These are phyloP conservation scores for Cyclanthera cordifolia DNA, from an alignment of 306 rosid species.

Conservation along the genomic window DNA sequence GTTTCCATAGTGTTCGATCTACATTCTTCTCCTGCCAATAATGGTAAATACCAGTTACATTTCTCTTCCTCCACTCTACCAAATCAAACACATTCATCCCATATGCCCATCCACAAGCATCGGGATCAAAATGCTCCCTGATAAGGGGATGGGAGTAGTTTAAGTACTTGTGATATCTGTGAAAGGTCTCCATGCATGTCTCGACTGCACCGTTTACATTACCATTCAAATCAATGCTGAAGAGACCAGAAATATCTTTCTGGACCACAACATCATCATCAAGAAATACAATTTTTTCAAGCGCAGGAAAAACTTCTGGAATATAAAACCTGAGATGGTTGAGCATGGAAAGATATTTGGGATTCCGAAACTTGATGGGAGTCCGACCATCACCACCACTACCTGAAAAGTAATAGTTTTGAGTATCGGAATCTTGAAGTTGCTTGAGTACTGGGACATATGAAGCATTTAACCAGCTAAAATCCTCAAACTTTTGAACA, in stretches of 20 bases:
- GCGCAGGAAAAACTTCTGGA: conserved; percentile 63
- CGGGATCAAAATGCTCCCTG: conserved; percentile 54
- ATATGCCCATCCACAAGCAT: conserved; percentile 76
- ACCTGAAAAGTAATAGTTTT: conserved; percentile 64
- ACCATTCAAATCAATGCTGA: conserved; percentile 49
- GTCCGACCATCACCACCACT: conserved; percentile 40
- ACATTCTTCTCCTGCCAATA: conserved; percentile 69
- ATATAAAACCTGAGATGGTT: conserved; percentile 62
- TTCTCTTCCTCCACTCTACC: conserved; percentile 63
- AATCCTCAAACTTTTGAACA: conserved; percentile 63
- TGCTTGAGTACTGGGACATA: conserved; percentile 78
- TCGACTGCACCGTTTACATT: conserved; percentile 70
- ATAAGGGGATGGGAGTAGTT: conserved; percentile 72
- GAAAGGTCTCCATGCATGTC: conserved; percentile 77
- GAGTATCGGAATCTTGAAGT: conserved; percentile 62
- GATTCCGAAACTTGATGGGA: conserved; percentile 66
- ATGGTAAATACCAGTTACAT: conserved; percentile 72
- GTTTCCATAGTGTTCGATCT: conserved; percentile 66
- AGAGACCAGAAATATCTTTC: conserved; percentile 56
- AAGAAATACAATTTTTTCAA: conserved; percentile 51
- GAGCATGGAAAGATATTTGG: conserved; percentile 67
- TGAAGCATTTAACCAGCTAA: conserved; percentile 60
- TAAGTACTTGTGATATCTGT: conserved; percentile 59
- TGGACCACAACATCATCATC: conserved; percentile 68
- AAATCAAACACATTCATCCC: conserved; percentile 70